Conservation (phyloP, 2,329 filamentous ascomycete species). For the Myriosclerotinia scirpicola region DNA sequence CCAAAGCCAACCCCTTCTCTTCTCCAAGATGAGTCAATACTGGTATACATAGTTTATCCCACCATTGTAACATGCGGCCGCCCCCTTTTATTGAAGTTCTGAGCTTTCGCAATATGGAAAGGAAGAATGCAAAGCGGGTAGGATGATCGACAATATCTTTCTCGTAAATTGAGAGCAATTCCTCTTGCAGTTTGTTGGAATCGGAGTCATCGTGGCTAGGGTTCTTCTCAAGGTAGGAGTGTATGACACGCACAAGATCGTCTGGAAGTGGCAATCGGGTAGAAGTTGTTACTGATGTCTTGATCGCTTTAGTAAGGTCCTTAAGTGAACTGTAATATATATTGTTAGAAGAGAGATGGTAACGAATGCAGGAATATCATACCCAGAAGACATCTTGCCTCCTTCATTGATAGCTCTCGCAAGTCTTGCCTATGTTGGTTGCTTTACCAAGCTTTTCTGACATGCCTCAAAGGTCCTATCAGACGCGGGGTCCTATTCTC, state of each 20-base stretch:
- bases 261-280: slow-evolving; percentile 61
- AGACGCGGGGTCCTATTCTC: background rate
- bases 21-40: slow-evolving; percentile 57
- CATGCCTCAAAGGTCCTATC: slow-evolving; percentile 8
- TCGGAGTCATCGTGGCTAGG: slow-evolving; percentile 65
- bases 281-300: slow-evolving; percentile 50
- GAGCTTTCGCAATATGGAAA: slow-evolving; percentile 64
- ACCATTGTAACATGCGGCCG: slow-evolving; percentile 68
- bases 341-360: background rate
- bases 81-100: slow-evolving; percentile 63
- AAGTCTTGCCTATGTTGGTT: background rate
- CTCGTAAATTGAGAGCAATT: slow-evolving; percentile 66
- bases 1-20: slow-evolving; percentile 62
- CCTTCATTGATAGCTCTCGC: slow-evolving; percentile 18
- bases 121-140: slow-evolving; percentile 63
- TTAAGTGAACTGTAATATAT: slow-evolving; percentile 45
- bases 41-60: slow-evolving; percentile 61
- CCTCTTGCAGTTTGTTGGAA: slow-evolving; percentile 71
- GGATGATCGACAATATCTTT: slow-evolving; percentile 59
- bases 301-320: slow-evolving; percentile 60
- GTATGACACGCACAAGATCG: slow-evolving; percentile 60
- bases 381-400: slow-evolving; percentile 27
- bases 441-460: slow-evolving; percentile 16
- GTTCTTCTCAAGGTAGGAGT: slow-evolving; percentile 67
- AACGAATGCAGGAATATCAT: background rate